Base-by-base conservation (phyloP, 2,329 filamentous ascomycete species). In the Fusarium piperis region DNA sequence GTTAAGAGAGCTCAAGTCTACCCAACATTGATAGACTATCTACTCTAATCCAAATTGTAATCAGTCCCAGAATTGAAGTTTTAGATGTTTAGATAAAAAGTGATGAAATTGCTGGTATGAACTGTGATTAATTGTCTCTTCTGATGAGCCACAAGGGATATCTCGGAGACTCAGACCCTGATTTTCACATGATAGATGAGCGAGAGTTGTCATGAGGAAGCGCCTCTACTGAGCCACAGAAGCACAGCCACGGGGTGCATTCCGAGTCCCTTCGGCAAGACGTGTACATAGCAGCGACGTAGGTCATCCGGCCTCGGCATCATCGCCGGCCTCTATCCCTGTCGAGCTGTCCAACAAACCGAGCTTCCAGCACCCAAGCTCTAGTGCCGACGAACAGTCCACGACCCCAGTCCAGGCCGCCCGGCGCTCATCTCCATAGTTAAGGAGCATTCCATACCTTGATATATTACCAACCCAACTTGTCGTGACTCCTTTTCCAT, bases 291-390 rank as follows among this genome's bases (percentile, higher is more conserved):
- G 61, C 67, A 48, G 3, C 26, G n/a, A 64, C 64, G 46, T 71
- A 65, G 15, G 18, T 62, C 44, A 58, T 55, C 66, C 65, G 58
- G 68, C 74, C 77, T 79, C 77, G 74, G 77, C 67, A 76, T 71
- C 70, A 65, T 39, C 26, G 9, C 46, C 73, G 65, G 73, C 63
- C 51, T 55, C 33, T 11, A 77, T 62, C 77, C 77, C 74, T 79
- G 74, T 71, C 58, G 20, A 56, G 23, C 48, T 60, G 41, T 60
- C 44, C 62, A 53, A 56, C 46, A 59, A 55, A 52, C 63, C 64
- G 59, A 70, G 70, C 62, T 51, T 56, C 63, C 15, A 46, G 36
- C 52, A 56, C n/a, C 36, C 36, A 36, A 57, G 59, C 51, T 62
- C 51, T 39, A 57, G 52, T 36, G 20, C 18, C 30, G 23, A 56